Evolutionary conservation across 768 basidiomycete genomes (phyloP).

Genomic region (Baorangia bicolor): DNA sequence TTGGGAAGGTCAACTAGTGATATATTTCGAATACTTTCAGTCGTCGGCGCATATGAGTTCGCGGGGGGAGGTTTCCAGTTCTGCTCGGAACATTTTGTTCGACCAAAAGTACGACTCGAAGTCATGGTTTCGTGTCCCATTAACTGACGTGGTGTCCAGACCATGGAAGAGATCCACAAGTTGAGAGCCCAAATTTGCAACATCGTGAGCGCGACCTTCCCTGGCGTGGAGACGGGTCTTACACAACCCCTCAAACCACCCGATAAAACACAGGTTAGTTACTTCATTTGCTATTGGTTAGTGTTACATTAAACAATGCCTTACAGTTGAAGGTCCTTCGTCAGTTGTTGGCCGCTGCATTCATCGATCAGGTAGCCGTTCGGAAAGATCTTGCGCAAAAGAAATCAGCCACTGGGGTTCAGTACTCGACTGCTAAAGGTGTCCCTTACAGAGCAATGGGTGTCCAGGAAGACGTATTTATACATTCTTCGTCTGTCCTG

Average conservation of each 20-base stretch:
- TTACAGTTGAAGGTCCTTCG: conserved; percentile 84
- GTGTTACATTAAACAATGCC: conserved; percentile 3
- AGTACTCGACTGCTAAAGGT: conserved; percentile 73
- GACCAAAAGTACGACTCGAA: conserved; percentile 66
- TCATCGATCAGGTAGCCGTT: conserved; percentile 94
- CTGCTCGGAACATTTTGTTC: conserved; percentile 86
- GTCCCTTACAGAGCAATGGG: conserved; percentile 83
- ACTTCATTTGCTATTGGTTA: neutral
- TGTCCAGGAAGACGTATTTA: conserved; percentile 82
- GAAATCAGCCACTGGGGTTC: conserved; percentile 54
- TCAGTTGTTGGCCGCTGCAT: conserved; percentile 84
- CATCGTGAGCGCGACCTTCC: conserved; percentile 81
- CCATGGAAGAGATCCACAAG: conserved; percentile 99
- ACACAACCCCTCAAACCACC: conserved; percentile 72
- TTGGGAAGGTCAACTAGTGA: conserved; percentile 84
- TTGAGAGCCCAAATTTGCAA: conserved; percentile 83
- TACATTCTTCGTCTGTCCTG: conserved; percentile 87
- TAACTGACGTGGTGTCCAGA: conserved; percentile 44
- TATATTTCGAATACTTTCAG: conserved; percentile 82
- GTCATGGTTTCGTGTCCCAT: neutral
- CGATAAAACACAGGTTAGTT: conserved; percentile 65
- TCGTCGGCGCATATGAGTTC: conserved; percentile 96
- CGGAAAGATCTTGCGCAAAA: conserved; percentile 79
- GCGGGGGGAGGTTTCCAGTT: conserved; percentile 78
- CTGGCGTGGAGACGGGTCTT: conserved; percentile 59